Base-by-base conservation (phyloP, 208 protist genomes). In the Leishmania martiniquensis region DNA sequence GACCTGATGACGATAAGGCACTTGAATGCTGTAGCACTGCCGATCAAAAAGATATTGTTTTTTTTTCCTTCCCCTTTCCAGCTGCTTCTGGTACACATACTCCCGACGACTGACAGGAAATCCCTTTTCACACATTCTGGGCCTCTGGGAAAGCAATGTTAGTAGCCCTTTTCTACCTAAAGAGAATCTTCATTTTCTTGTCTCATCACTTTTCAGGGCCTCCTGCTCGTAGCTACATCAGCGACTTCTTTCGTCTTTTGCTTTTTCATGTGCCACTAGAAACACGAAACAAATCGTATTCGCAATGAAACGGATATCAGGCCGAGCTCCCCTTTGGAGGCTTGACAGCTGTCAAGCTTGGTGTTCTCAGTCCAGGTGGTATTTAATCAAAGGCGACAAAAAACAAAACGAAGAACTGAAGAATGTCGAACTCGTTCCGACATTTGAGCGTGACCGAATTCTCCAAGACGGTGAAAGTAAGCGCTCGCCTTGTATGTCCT, bases 341-440 rank as follows among this genome's bases (percentile, higher is more conserved):
- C 54, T 55, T 44, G 37, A 10, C 34, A 4, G 25, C 34, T 37
- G 34, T n/a, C 37, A 65, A 6, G 2, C 57, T 1, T 32, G 62
- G 37, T 25, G 51, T 39, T 74, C 0, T 42, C 72, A 77, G 51
- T 44, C 47, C 9, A 42, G 79, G 42, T 54, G 17, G 20, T 49
- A 75, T 60, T 74, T 83, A 22, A 54, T 83, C 7, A 83, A 76
- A 76, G 66, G 51, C 0, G 79, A 83, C 68, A 75, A 54, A 54
- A 78, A 76, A 15, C 44, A 72, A 37, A 54, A 85, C 32, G 83
- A 84, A 22, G 42, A 62, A 54, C 51, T 86, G n/a, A 62, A 67
- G 7, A 62, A 49, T 13, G 78, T 86, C 1, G 71, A 86, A 72
- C 67, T 84, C 22, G 69, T 55, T 20, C 83, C 83, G 6, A 65